Evolutionary conservation across 257 asterid genomes (phyloP).

Genomic region (Solanum piurae): DNA sequence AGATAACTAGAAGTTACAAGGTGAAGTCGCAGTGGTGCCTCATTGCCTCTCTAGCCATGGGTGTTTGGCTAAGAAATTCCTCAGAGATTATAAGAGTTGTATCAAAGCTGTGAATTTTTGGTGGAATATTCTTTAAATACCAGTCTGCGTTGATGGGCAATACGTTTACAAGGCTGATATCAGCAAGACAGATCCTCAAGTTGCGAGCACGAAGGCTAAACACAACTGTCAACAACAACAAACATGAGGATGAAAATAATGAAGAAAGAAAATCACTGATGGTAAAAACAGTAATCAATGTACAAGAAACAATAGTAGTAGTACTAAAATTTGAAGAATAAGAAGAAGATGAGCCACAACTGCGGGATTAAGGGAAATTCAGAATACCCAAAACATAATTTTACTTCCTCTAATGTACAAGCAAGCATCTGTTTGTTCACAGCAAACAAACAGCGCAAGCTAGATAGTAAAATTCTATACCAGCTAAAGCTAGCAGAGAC

Average conservation of each 20-base stretch:
- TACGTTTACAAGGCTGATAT: background rate
- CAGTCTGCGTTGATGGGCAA: background rate
- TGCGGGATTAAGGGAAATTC: background rate
- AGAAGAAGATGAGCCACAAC: background rate
- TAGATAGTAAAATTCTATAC: background rate
- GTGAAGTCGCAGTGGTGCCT: background rate
- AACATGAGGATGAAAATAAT: background rate
- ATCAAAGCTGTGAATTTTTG: background rate
- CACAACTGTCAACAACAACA: no score
- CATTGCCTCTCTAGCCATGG: background rate
- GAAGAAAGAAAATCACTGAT: background rate
- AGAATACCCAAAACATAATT: background rate
- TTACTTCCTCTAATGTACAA: background rate
- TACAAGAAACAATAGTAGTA: background rate
- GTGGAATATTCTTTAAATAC: background rate
- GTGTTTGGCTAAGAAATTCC: background rate
- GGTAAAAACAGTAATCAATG: background rate
- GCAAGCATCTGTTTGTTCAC: background rate
- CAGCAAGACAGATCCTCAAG: background rate
- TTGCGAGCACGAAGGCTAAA: background rate
- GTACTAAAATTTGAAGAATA: background rate
- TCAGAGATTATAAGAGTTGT: background rate
- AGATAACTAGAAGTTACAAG: background rate
- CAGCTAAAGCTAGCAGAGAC: background rate
- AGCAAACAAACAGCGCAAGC: background rate